Evolutionary conservation across 331 rosid species (phyloP).

Genomic region (Dryas integrifolia): DNA sequence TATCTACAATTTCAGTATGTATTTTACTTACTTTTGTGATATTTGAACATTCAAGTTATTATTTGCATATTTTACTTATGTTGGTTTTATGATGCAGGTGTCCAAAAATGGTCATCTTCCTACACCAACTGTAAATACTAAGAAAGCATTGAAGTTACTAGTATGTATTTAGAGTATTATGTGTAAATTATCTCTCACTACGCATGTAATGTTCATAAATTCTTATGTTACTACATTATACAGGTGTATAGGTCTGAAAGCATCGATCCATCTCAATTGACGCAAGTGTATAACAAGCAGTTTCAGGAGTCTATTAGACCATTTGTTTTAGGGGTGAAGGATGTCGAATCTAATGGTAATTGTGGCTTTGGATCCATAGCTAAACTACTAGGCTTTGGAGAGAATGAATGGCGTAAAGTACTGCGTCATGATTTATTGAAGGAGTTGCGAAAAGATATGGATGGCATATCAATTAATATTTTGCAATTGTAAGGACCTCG

Average conservation of each 20-base stretch:
- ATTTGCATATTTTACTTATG: no score
- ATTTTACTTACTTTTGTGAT: background rate
- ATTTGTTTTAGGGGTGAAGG: background rate
- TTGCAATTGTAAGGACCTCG: background rate
- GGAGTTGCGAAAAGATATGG: background rate
- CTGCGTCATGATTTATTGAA: background rate
- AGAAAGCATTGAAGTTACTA: no score
- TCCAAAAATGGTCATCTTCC: no score
- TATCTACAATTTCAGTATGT: background rate
- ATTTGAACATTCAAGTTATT: no score
- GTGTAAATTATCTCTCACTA: no score
- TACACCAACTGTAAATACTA: no score
- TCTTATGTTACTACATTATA: no score
- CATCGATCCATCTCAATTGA: background rate
- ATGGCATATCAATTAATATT: no score
- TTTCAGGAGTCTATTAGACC: background rate
- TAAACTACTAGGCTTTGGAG: background rate
- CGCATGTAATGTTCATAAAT: no score
- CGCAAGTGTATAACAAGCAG: background rate
- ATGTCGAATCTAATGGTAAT: background rate
- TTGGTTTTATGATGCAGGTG: no score
- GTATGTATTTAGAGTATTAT: no score
- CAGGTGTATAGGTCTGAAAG: background rate
- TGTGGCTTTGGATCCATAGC: background rate
- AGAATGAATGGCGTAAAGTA: constrained; percentile 1